Percentiles rank a stretch among this genome's conserved stretches.
phyloP scores from a whole-genome alignment of 257 asterid genomes.

The Perilla frutescens region DNA sequence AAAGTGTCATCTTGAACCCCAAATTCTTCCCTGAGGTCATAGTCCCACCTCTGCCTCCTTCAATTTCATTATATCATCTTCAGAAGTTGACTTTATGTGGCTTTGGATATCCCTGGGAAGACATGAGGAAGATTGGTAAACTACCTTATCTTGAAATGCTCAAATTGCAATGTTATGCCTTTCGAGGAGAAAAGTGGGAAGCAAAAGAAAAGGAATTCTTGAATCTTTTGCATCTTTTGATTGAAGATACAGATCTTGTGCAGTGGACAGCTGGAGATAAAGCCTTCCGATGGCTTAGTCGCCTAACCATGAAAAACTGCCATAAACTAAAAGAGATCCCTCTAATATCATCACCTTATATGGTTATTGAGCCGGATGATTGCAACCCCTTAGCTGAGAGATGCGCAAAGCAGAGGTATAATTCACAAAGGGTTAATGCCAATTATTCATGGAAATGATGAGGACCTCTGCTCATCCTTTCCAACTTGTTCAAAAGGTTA shows the following conservation, averaged over 20 bases:
- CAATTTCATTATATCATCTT: not conserved
- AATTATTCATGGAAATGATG: slow-evolving; percentile 6
- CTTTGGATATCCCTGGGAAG: slow-evolving; percentile 9
- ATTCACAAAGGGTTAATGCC: not conserved
- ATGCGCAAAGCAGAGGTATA: not conserved
- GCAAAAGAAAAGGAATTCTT: not conserved
- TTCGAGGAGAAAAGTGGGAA: not conserved
- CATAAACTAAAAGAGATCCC: not conserved
- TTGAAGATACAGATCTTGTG: not conserved
- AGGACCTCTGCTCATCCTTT: too few species aligned
- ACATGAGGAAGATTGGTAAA: not conserved
- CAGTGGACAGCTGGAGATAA: not conserved
- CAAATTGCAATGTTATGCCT: not conserved
- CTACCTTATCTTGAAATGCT: slow-evolving; percentile 24
- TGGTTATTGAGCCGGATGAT: not conserved
- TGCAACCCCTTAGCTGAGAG: not conserved
- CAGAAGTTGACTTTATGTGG: slow-evolving; percentile 20
- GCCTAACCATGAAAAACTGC: not conserved
- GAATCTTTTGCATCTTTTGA: slow-evolving; percentile 1
- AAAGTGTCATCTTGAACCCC: not conserved
- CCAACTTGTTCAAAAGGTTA: too few species aligned
- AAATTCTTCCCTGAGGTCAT: not conserved
- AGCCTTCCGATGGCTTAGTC: not conserved
- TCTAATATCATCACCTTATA: not conserved
- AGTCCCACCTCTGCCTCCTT: not conserved